These are phyloP conservation scores for Metarhizium anisopliae DNA, from an alignment of 2,329 filamentous ascomycete genomes.

Conservation along the genomic window DNA sequence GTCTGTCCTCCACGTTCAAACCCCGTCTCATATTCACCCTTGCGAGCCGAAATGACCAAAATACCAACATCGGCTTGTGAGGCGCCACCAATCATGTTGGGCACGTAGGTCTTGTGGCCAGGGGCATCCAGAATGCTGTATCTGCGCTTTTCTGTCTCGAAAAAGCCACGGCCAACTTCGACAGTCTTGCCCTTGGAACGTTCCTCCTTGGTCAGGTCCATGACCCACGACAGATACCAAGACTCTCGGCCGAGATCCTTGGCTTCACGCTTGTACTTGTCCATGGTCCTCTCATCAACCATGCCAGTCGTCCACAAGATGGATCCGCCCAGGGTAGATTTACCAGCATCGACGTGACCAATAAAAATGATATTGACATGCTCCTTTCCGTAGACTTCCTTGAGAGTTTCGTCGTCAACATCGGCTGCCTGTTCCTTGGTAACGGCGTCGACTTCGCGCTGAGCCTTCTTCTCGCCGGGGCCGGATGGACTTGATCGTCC, in stretches of 20 bases:
- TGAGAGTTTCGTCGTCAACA: conserved; percentile 63
- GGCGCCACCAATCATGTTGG: conserved; percentile 95
- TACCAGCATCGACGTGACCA: conserved; percentile 96
- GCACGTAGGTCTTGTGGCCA: conserved; percentile 95
- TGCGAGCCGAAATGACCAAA: conserved; percentile 89
- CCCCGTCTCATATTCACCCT: conserved; percentile 97
- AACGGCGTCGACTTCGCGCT: conserved; percentile 72
- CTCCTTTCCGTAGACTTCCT: conserved; percentile 94
- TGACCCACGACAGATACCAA: conserved; percentile 97
- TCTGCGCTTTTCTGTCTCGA: conserved; percentile 91
- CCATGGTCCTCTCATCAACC: conserved; percentile 98
- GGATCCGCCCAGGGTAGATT: conserved; percentile 89
- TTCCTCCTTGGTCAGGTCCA: conserved; percentile 96
- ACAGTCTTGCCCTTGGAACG: conserved; percentile 95
- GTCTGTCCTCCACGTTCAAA: conserved; percentile 97
- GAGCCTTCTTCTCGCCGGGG: conserved; percentile 38
- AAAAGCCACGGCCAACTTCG: conserved; percentile 90
- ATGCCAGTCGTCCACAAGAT: conserved; percentile 93
- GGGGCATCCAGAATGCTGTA: conserved; percentile 97
- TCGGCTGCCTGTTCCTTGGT: conserved; percentile 72
- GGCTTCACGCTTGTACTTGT: conserved; percentile 95
- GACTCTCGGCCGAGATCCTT: conserved; percentile 95
- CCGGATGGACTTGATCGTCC: conserved; percentile 72
- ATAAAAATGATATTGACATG: conserved; percentile 94
- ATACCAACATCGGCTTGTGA: conserved; percentile 92